Conservation (phyloP, 2,329 filamentous ascomycete species). For the Sporothrix sp. region DNA sequence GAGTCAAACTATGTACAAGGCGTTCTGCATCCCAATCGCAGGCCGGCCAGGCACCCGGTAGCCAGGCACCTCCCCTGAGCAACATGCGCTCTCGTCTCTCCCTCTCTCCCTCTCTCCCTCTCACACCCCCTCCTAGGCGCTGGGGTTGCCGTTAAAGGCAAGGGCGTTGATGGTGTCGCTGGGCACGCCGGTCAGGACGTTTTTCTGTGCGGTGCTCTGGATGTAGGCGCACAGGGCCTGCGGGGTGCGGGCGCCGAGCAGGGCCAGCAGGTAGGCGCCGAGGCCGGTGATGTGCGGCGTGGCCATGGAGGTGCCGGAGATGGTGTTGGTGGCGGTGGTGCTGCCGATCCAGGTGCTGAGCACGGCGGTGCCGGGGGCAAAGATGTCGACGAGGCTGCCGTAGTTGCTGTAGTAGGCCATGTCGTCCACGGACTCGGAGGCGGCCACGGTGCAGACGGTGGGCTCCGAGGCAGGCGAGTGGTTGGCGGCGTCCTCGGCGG, state of each 20-base stretch:
- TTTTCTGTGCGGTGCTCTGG: slow-evolving; percentile 31
- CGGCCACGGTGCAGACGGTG: slow-evolving; percentile 44
- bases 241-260: slow-evolving; percentile 33
- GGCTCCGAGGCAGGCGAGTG: slow-evolving; percentile 40
- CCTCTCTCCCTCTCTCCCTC: no score
- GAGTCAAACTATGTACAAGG: no score
- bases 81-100: no score
- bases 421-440: slow-evolving; percentile 31
- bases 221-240: slow-evolving; percentile 39
- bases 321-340: slow-evolving; percentile 29
- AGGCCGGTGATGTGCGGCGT: slow-evolving; percentile 28
- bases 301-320: slow-evolving; percentile 39
- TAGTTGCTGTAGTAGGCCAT: slow-evolving; percentile 44
- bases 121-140: no score
- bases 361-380: slow-evolving; percentile 39
- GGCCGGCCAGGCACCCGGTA: no score
- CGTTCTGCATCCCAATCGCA: no score
- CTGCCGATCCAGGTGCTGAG: slow-evolving; percentile 39
- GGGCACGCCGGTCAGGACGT: slow-evolving; percentile 32
- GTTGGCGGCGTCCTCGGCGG: slow-evolving; percentile 32
- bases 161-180: slow-evolving; percentile 41
- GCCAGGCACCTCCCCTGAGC: no score
- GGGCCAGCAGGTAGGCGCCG: slow-evolving; percentile 33
- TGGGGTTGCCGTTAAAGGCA: slow-evolving; percentile 43
- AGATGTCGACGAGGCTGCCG: slow-evolving; percentile 39